phyloP scores from a whole-genome alignment of 139 green algal species.

The Chlamydomonas asymmetrica region DNA sequence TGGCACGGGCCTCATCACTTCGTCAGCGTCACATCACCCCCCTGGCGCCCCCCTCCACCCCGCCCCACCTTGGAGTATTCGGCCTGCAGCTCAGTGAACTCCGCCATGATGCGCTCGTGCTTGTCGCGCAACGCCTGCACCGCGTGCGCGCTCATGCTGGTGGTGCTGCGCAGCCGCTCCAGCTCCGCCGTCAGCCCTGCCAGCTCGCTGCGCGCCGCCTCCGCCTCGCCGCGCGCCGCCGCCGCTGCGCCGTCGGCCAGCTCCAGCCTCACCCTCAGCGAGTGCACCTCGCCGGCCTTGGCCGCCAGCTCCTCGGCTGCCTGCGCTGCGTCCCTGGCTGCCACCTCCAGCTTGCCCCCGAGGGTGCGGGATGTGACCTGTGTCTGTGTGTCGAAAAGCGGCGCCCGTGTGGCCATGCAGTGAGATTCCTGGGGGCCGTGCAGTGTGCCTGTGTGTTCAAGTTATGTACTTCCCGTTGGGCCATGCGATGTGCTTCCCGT shows the following conservation, averaged over 20 bases:
- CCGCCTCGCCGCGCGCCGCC: not conserved
- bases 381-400: no score
- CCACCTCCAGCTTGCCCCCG: conserved; percentile 1
- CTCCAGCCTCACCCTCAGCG: not conserved
- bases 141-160: not conserved
- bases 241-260: not conserved
- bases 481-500: no score
- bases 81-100: conserved; percentile 18
- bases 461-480: no score
- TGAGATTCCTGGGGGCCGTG: no score
- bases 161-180: conserved; percentile 1
- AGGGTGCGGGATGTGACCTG: not conserved
- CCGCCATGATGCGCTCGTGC: not conserved
- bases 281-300: not conserved
- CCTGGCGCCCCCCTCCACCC: no score
- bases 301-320: not conserved
- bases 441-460: no score
- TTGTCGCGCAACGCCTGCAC: not conserved
- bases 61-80: no score
- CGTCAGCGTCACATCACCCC: no score
- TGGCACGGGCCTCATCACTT: no score
- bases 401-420: no score
- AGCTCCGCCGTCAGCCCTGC: not conserved
- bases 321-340: not conserved
- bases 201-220: not conserved